A percentile compares a stretch with the other conserved stretches of the same genome.
Evolutionary conservation across 768 basidiomycete genomes (phyloP).

Genomic region (Lentinula edodes): DNA sequence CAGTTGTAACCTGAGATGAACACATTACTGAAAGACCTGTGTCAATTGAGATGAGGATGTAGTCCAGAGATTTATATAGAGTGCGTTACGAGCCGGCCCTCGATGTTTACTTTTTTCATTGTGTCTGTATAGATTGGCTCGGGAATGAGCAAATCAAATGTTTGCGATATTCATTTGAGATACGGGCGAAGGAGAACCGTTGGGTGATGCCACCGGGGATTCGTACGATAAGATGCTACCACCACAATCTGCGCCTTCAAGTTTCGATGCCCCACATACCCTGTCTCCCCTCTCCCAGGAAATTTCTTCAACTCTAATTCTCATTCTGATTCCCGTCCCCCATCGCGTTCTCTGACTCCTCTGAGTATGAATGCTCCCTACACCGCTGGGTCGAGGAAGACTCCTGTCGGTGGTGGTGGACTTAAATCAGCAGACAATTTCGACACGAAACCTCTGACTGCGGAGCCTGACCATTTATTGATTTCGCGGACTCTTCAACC

Average conservation of each 20-base stretch:
- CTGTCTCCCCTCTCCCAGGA: slow-evolving; percentile 2
- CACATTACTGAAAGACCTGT: not conserved
- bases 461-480: not conserved
- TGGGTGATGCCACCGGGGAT: slow-evolving; percentile 65
- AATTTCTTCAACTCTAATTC: not conserved
- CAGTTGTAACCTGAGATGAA: too few relatives aligned
- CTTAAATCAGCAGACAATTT: not conserved
- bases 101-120: not conserved
- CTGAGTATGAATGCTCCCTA: not conserved
- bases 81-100: slow-evolving; percentile 20
- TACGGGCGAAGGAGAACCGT: slow-evolving; percentile 37
- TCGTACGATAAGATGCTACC: slow-evolving; percentile 3
- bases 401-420: not conserved
- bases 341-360: slow-evolving; percentile 5
- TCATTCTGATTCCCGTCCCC: slow-evolving; percentile 8
- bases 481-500: not conserved
- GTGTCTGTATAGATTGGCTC: slow-evolving; percentile 38
- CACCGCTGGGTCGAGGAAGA: not conserved
- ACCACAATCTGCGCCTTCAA: not conserved
- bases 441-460: not conserved
- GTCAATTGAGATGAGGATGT: too few relatives aligned
- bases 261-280: too few relatives aligned
- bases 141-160: slow-evolving; percentile 63
- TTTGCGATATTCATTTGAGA: slow-evolving; percentile 82
- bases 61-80: slow-evolving; percentile 68